Base-by-base conservation (phyloP, 225 moss, liverwort and hornwort genomes). In the Marchantia polymorpha region DNA sequence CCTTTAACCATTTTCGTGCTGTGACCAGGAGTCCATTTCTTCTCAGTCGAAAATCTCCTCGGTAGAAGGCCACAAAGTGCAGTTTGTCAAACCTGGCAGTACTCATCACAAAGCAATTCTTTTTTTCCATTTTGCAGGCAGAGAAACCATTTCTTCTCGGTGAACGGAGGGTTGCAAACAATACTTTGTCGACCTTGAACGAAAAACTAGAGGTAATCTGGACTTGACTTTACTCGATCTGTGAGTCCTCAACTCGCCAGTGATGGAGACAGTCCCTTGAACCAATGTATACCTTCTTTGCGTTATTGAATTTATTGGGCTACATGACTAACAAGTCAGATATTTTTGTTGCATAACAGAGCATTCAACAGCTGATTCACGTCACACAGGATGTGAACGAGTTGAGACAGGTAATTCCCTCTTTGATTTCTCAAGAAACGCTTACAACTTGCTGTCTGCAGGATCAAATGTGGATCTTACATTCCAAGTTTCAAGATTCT, bases 131-230 rank as follows among this genome's bases (percentile, higher is more conserved):
- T 67, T 23, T 75, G 52, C 83, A 83, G 83, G 53, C 74, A 12
- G 77, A 80, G 50, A 83, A 86, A 59, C 86, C 83, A 69, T n/a
- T n/a, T n/a, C n/a, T n/a, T n/a, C n/a, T n/a, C n/a, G n/a, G n/a
- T n/a, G n/a, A n/a, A n/a, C n/a, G n/a, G n/a, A n/a, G n/a, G n/a
- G n/a, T n/a, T n/a, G n/a, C n/a, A n/a, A n/a, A n/a, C n/a, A n/a
- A n/a, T n/a, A 87, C 87, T 59, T 79, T 84, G 79, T 82, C 87
- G 16, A 87, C 84, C 1, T 65, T 87, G 59, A 84, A 84, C 63
- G 83, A 82, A 53, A 87, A 87, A 77, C 61, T 87, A 20, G 87
- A 87, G 82, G 84, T 84, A 47, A 23, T 64, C 16, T 69, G 69
- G 47, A 48, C 12, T 25, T 26, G 10, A 27, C 8, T 14, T 8